Conservation (phyloP, 371 early-diverging fungal genomes). For the Mortierella sp. region DNA sequence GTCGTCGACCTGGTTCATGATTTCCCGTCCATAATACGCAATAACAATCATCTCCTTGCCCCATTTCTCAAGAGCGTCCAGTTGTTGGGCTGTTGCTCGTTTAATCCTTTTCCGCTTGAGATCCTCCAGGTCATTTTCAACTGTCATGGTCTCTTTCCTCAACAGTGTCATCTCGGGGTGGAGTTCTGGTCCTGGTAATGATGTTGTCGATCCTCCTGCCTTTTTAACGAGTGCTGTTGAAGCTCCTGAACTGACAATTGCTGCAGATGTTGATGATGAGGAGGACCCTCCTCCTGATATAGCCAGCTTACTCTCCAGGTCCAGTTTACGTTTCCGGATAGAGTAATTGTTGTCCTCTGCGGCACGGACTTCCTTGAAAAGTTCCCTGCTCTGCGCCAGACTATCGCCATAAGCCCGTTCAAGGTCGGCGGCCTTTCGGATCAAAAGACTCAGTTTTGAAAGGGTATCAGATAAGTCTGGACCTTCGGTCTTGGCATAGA, state of each 20-base stretch:
- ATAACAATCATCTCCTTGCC: slow-evolving; percentile 54
- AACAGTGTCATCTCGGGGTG: slow-evolving; percentile 48
- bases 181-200: slow-evolving; percentile 25
- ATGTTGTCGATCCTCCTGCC: not conserved
- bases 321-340: slow-evolving; percentile 47
- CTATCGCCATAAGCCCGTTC: slow-evolving; percentile 43
- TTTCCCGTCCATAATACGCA: slow-evolving; percentile 43
- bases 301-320: slow-evolving; percentile 35
- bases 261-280: not conserved
- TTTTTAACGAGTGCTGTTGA: not conserved
- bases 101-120: slow-evolving; percentile 50
- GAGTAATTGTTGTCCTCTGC: slow-evolving; percentile 54
- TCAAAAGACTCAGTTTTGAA: slow-evolving; percentile 42
- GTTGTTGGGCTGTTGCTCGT: slow-evolving; percentile 33
- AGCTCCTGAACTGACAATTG: not conserved
- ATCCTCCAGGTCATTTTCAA: slow-evolving; percentile 53
- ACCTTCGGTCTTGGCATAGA: slow-evolving; percentile 52
- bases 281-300: not conserved
- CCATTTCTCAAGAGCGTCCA: slow-evolving; percentile 44
- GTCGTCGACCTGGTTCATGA: slow-evolving; percentile 43
- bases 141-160: slow-evolving; percentile 45
- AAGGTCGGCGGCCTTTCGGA: slow-evolving; percentile 47
- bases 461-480: slow-evolving; percentile 48
- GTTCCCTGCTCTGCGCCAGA: slow-evolving; percentile 37
- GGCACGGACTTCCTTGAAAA: slow-evolving; percentile 51